phyloP scores from a whole-genome alignment of 2,329 filamentous ascomycete genomes.

The Aspergillus pseudonomiae region DNA sequence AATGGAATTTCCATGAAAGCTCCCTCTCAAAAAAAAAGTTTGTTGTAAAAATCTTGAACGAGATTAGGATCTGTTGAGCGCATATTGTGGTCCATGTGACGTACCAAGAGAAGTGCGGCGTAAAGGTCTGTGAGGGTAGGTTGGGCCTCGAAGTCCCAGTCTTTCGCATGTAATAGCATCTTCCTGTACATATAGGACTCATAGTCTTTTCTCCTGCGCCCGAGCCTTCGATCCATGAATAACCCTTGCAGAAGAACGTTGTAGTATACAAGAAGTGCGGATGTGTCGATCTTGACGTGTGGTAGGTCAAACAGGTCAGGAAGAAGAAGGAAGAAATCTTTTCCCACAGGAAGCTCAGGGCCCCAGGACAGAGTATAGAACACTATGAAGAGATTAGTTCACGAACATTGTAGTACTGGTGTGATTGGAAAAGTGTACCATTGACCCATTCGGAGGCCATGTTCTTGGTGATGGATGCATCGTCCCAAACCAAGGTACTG shows the following conservation, averaged over 20 bases:
- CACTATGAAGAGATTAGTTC: not conserved
- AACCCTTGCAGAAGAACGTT: not conserved
- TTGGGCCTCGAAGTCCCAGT: not conserved
- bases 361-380: not conserved
- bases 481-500: not conserved
- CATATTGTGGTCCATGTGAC: not conserved
- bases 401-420: not conserved
- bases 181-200: not conserved
- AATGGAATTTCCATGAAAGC: not conserved
- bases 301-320: not conserved
- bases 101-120: not conserved
- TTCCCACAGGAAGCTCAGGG: not conserved
- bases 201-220: not conserved
- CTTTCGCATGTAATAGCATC: not conserved
- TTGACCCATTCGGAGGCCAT: not conserved
- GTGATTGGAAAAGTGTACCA: not conserved
- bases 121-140: not conserved
- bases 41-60: not conserved
- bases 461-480: not conserved
- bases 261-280: not conserved
- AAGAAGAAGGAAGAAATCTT: not conserved
- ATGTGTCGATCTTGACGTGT: not conserved
- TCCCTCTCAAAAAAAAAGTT: not conserved
- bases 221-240: not conserved
- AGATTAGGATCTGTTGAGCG: not conserved